Conservation (phyloP, 495 filamentous ascomycete genomes). For the Penicillium ucsense region DNA sequence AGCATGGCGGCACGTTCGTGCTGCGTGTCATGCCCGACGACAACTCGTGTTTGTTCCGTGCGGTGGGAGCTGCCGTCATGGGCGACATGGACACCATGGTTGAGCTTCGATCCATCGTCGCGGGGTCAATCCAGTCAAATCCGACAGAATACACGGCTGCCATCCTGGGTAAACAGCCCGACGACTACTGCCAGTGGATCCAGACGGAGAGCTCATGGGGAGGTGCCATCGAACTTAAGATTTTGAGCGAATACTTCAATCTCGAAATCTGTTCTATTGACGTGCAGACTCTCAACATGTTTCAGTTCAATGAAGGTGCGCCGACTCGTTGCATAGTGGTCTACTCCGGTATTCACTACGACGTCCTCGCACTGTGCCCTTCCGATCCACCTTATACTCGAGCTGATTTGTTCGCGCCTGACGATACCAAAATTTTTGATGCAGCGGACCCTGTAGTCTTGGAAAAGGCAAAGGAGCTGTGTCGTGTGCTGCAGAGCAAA, state of each 20-base stretch:
- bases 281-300: constrained; percentile 56
- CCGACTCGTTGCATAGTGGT: constrained; percentile 68
- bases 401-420: constrained; percentile 52
- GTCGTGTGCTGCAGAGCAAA: constrained; percentile 54
- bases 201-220: constrained; percentile 77
- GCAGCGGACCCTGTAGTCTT: constrained; percentile 59
- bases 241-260: constrained; percentile 75
- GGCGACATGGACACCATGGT: constrained; percentile 62
- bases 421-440: constrained; percentile 73
- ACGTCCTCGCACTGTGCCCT: constrained; percentile 71
- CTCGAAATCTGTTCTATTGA: constrained; percentile 84
- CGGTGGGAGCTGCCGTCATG: constrained; percentile 69
- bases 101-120: constrained; percentile 71
- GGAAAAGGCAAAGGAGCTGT: constrained; percentile 59
- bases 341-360: constrained; percentile 94
- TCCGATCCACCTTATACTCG: constrained; percentile 47
- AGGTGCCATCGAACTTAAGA: constrained; percentile 79
- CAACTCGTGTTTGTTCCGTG: constrained; percentile 90
- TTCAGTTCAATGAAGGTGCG: constrained; percentile 74
- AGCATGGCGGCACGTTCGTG: constrained; percentile 56
- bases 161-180: constrained; percentile 63
- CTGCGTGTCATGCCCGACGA: constrained; percentile 96
- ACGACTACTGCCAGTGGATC: constrained; percentile 81
- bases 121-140: constrained; percentile 66
- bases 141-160: constrained; percentile 61